Conservation (phyloP, 495 filamentous ascomycete species). For the Tuber melanosporum region DNA sequence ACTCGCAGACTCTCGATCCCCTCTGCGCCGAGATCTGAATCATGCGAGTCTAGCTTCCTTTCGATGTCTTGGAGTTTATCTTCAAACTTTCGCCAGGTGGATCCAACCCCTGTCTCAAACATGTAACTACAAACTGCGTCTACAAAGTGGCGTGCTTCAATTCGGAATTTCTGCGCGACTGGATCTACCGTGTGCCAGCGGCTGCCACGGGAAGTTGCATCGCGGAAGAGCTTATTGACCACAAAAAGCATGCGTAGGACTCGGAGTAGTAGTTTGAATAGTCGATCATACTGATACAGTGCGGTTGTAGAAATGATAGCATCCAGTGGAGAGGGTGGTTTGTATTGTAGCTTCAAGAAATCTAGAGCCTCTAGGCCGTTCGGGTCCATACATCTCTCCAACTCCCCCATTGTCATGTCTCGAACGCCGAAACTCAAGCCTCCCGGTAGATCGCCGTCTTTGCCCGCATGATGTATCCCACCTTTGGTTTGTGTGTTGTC, state of each 20-base stretch:
- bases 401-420: constrained; percentile 67
- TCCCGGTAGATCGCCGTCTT: constrained; percentile 57
- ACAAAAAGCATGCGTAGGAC: constrained; percentile 74
- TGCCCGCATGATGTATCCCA: constrained; percentile 25
- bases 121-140: constrained; percentile 62
- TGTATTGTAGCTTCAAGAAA: constrained; percentile 81
- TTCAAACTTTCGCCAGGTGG: constrained; percentile 65
- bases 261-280: constrained; percentile 74
- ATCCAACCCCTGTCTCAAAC: constrained; percentile 66
- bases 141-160: constrained; percentile 74
- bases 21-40: constrained; percentile 43
- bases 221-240: constrained; percentile 61
- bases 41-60: constrained; percentile 48
- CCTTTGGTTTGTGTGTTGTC: constrained; percentile 33
- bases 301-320: constrained; percentile 61
- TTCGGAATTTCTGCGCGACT: constrained; percentile 56
- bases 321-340: constrained; percentile 64
- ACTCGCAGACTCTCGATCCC: constrained; percentile 60
- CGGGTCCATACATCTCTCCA: constrained; percentile 70
- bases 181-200: constrained; percentile 42
- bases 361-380: constrained; percentile 78
- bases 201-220: constrained; percentile 47
- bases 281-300: constrained; percentile 70
- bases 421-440: constrained; percentile 80
- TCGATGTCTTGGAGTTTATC: constrained; percentile 59